A percentile compares a stretch with the other conserved stretches of the same genome.
Conservation (phyloP, 2,329 filamentous ascomycete species). For the Cercospora berteroae region DNA sequence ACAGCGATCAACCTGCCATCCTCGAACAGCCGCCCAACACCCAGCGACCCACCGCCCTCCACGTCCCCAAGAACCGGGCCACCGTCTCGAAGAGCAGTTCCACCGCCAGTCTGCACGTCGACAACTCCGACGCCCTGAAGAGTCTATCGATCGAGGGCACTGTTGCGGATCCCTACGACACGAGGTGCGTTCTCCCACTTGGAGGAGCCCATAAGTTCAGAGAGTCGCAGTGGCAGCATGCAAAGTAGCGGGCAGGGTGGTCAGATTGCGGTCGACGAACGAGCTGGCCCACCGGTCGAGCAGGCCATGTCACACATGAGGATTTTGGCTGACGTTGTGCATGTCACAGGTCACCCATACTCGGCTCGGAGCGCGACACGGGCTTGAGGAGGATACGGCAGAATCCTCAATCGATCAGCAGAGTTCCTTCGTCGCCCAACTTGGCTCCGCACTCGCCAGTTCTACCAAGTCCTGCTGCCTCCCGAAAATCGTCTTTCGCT, state of each 20-base stretch:
- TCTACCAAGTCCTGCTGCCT: conserved; percentile 67
- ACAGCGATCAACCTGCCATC: conserved; percentile 17
- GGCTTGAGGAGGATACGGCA: conserved; percentile 90
- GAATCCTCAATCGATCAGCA: conserved; percentile 52
- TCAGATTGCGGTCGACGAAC: neutral
- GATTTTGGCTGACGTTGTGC: conserved; percentile 17
- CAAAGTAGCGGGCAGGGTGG: neutral
- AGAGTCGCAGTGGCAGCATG: neutral
- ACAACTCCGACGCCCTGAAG: conserved; percentile 54
- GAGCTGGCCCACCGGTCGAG: neutral
- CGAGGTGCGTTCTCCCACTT: conserved; percentile 60
- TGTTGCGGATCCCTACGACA: conserved; percentile 62
- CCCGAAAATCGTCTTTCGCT: conserved; percentile 48
- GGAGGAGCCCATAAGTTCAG: neutral
- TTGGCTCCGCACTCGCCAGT: conserved; percentile 69
- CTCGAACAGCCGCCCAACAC: conserved; percentile 14
- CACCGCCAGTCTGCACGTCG: conserved; percentile 45
- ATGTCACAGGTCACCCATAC: conserved; percentile 69
- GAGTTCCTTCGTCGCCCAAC: conserved; percentile 62
- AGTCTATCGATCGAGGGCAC: conserved; percentile 76
- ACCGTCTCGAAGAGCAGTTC: conserved; percentile 41
- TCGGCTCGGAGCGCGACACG: conserved; percentile 58
- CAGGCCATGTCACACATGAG: conserved; percentile 5
- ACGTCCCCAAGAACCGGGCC: conserved; percentile 51
- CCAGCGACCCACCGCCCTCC: conserved; percentile 26